phyloP scores from a whole-genome alignment of 345 rosid species.

The Durio zibethinus region DNA sequence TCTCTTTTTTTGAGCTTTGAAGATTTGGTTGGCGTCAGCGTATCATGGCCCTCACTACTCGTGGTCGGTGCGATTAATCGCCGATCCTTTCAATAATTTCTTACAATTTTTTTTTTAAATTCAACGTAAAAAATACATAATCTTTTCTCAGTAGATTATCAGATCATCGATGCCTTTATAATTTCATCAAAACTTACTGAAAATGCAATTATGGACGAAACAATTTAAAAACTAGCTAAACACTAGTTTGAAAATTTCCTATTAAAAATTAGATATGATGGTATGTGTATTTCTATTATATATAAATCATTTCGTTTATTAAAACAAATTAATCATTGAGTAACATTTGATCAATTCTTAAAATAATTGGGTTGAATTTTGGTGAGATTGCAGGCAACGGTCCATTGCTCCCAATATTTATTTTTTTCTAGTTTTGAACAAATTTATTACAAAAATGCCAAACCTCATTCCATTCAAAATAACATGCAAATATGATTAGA shows the following conservation, averaged over 20 bases:
- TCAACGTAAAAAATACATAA: neutral
- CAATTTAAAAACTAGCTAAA: neutral
- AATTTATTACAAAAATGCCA: neutral
- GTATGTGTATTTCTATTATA: too few relatives aligned
- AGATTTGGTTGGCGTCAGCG: conserved; percentile 29
- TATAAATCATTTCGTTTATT: neutral
- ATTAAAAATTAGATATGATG: too few relatives aligned
- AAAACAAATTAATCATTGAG: neutral
- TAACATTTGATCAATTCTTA: neutral
- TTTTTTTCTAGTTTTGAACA: neutral
- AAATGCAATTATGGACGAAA: too few relatives aligned
- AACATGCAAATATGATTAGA: neutral
- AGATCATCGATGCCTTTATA: too few relatives aligned
- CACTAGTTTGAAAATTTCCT: neutral
- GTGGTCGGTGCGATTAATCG: conserved; percentile 47
- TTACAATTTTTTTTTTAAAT: neutral
- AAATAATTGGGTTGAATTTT: neutral
- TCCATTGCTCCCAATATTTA: neutral
- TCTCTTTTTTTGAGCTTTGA: neutral
- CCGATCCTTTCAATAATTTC: neutral
- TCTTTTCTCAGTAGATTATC: too few relatives aligned
- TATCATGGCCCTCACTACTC: conserved; percentile 13
- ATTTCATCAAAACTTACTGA: too few relatives aligned
- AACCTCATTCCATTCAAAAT: neutral
- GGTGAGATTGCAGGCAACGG: neutral